These are phyloP conservation scores for Mycena vulgaris DNA, from an alignment of 768 basidiomycete genomes.

Conservation along the genomic window DNA sequence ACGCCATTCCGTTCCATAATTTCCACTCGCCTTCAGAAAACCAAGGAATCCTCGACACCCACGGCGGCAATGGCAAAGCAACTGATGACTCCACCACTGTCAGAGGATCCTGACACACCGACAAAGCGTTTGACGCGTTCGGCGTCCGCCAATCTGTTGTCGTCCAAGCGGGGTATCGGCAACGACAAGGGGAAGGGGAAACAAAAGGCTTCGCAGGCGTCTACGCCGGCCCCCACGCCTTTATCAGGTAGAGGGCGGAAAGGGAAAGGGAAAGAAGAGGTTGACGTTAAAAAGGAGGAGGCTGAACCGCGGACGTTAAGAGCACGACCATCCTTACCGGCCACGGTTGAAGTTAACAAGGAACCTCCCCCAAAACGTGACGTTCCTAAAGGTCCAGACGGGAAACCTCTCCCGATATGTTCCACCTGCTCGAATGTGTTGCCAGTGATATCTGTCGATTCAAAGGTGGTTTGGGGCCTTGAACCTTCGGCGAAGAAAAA, in stretches of 20 bases:
- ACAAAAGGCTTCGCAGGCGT: conserved; percentile 45
- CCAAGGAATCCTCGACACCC: conserved; percentile 40
- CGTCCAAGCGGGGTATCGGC: conserved; percentile 15
- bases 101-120: conserved; percentile 59
- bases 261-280: conserved; percentile 47
- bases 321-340: conserved; percentile 58
- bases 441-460: conserved; percentile 84
- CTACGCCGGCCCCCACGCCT: conserved; percentile 47
- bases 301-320: conserved; percentile 68
- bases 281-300: conserved; percentile 66
- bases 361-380: conserved; percentile 56
- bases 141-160: conserved; percentile 33
- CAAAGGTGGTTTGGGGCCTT: conserved; percentile 81
- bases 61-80: conserved; percentile 45
- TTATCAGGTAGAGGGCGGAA: conserved; percentile 43
- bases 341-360: conserved; percentile 54
- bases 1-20: conserved; percentile 71
- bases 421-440: conserved; percentile 79
- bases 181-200: conserved; percentile 49
- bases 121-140: conserved; percentile 46
- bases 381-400: conserved; percentile 72
- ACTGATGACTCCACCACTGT: conserved; percentile 64
- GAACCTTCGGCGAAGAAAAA: conserved; percentile 71
- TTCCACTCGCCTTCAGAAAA: conserved; percentile 72
- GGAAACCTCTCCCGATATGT: conserved; percentile 79